These are phyloP conservation scores for Trichoderma sp. DNA, from an alignment of 2,329 filamentous ascomycete species.

Conservation along the genomic window DNA sequence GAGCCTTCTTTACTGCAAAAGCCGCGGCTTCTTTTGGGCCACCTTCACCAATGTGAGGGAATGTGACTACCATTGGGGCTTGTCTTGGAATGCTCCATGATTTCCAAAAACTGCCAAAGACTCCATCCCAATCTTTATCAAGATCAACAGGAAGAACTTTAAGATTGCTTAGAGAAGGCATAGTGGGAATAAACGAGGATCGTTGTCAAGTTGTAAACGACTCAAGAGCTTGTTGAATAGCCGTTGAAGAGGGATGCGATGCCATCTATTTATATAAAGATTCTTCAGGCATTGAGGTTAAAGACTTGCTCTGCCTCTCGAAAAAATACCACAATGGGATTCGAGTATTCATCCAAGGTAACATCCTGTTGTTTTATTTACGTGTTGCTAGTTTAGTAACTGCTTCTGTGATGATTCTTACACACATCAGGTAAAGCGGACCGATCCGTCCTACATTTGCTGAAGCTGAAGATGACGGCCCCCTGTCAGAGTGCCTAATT, in stretches of 20 bases:
- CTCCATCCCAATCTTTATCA: background rate
- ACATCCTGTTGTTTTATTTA: background rate
- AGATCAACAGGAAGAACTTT: background rate
- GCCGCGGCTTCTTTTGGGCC: conserved; percentile 1
- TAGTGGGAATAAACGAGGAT: background rate
- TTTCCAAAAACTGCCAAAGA: conserved; percentile 4
- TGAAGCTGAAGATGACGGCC: background rate
- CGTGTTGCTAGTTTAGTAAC: background rate
- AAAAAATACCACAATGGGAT: background rate
- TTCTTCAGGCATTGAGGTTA: background rate
- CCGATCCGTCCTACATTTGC: background rate
- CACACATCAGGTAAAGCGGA: background rate
- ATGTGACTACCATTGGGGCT: conserved; percentile 3
- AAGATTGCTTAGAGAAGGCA: background rate
- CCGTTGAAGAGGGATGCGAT: background rate
- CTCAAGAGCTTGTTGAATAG: background rate
- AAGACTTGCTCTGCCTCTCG: background rate
- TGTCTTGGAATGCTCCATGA: conserved; percentile 9
- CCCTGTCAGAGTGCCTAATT: background rate
- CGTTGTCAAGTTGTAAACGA: background rate
- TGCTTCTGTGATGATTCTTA: background rate
- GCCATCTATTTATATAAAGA: background rate
- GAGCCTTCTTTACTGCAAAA: background rate
- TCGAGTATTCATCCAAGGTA: background rate
- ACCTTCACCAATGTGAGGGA: conserved; percentile 1